Conservation (phyloP, 2,329 filamentous ascomycete species). For the Penicillium oxalicum region DNA sequence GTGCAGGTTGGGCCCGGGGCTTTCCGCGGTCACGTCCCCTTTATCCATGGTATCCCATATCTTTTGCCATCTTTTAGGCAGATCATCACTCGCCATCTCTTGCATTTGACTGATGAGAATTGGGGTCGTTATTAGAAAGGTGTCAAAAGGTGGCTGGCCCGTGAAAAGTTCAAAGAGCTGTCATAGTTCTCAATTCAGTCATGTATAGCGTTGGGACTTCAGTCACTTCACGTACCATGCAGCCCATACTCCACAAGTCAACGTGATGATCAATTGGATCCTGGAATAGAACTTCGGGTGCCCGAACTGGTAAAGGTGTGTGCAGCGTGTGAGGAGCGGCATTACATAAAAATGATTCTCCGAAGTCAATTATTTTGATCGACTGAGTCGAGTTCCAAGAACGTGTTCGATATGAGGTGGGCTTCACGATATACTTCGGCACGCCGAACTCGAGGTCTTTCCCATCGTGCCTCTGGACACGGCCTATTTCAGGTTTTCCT, state of each 20-base stretch:
- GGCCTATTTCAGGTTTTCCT: conserved; percentile 23
- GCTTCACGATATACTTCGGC: conserved; percentile 23
- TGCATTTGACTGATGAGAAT: conserved; percentile 34
- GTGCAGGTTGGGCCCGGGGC: conserved; percentile 23
- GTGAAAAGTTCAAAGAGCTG: conserved; percentile 38
- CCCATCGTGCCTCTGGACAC: conserved; percentile 19
- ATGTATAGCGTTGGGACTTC: background rate
- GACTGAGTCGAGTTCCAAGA: conserved; percentile 9
- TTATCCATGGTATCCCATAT: conserved; percentile 25
- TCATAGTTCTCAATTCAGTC: conserved; percentile 9
- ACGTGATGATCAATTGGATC: conserved; percentile 32
- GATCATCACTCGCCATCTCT: conserved; percentile 28
- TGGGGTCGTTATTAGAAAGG: conserved; percentile 28
- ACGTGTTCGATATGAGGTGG: conserved; percentile 9
- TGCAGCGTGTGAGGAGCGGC: conserved; percentile 24
- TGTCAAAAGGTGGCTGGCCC: conserved; percentile 37
- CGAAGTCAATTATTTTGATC: conserved; percentile 37
- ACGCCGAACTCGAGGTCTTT: conserved; percentile 17
- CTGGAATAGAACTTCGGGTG: conserved; percentile 37
- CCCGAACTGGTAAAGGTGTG: conserved; percentile 31
- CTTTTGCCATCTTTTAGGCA: conserved; percentile 32
- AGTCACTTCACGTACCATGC: conserved; percentile 25
- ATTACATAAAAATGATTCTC: conserved; percentile 29
- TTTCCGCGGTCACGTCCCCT: conserved; percentile 11
- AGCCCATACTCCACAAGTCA: conserved; percentile 37